These are phyloP conservation scores for Cladosporium sp. DNA, from an alignment of 2,329 filamentous ascomycete species.

Conservation along the genomic window DNA sequence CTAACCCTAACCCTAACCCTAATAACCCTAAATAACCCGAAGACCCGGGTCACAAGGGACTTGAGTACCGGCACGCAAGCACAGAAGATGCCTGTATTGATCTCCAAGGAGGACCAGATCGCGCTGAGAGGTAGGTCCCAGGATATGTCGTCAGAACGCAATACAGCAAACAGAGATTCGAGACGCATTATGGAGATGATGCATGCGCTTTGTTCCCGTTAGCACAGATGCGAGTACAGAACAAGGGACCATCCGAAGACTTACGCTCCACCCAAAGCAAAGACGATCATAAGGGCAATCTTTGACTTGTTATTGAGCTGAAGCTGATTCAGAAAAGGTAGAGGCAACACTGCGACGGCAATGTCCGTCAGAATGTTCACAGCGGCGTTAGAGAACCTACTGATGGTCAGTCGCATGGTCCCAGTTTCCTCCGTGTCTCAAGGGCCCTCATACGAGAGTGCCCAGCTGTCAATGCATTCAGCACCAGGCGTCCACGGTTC, in stretches of 20 bases:
- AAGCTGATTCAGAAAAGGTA: conserved; percentile 28
- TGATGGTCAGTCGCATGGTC: not conserved
- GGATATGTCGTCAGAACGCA: conserved; percentile 19
- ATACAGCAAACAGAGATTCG: conserved; percentile 21
- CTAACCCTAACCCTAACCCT: too few species aligned
- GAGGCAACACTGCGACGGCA: conserved; percentile 28
- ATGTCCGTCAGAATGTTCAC: conserved; percentile 33
- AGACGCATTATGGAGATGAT: conserved; percentile 24
- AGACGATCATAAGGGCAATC: conserved; percentile 29
- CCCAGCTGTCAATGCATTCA: not conserved
- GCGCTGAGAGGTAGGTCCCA: conserved; percentile 25
- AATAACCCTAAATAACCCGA: too few species aligned
- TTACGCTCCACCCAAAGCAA: conserved; percentile 28
- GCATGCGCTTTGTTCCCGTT: conserved; percentile 18
- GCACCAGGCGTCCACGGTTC: not conserved
- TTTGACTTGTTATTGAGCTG: conserved; percentile 27
- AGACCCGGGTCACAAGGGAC: conserved; percentile 23
- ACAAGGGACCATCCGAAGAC: not conserved
- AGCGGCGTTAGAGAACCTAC: conserved; percentile 25
- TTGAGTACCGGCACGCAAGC: conserved; percentile 26
- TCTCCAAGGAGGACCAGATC: conserved; percentile 23
- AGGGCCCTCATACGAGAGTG: not conserved
- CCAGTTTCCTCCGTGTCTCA: not conserved
- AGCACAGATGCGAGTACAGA: not conserved
- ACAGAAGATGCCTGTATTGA: conserved; percentile 27